Evolutionary conservation across 495 filamentous ascomycete species (phyloP).

Genomic region (Penicillium atrosanguineum): DNA sequence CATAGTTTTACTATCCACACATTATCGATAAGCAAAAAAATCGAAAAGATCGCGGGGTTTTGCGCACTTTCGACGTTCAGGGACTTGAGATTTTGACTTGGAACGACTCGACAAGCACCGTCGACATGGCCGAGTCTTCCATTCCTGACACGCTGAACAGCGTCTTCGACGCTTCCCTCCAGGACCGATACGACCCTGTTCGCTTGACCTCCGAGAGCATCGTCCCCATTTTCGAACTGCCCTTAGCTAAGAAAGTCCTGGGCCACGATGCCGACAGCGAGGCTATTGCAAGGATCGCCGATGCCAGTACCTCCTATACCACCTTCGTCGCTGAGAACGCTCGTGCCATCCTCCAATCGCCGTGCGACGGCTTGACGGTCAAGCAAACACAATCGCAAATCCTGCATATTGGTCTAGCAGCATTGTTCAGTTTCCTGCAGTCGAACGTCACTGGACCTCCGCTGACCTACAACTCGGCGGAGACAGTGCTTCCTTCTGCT

Average conservation of each 20-base stretch:
- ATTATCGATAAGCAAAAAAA: slow-evolving; percentile 35
- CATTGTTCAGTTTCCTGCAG: slow-evolving; percentile 83
- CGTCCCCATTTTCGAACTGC: slow-evolving; percentile 35
- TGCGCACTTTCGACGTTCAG: slow-evolving; percentile 17
- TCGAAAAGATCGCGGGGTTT: slow-evolving; percentile 32
- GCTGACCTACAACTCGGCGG: slow-evolving; percentile 52
- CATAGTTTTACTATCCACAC: slow-evolving; percentile 19
- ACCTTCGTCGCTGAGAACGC: slow-evolving; percentile 32
- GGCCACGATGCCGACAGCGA: slow-evolving; percentile 30
- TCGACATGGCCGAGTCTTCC: slow-evolving; percentile 30
- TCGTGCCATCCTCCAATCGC: slow-evolving; percentile 23
- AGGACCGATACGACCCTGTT: slow-evolving; percentile 37
- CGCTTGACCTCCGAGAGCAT: slow-evolving; percentile 35
- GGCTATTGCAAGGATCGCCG: slow-evolving; percentile 23
- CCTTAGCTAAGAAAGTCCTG: slow-evolving; percentile 37
- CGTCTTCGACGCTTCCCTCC: slow-evolving; percentile 32
- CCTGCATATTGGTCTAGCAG: slow-evolving; percentile 63
- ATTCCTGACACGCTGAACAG: slow-evolving; percentile 34
- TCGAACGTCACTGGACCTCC: slow-evolving; percentile 88
- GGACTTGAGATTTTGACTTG: slow-evolving; percentile 1
- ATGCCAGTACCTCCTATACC: slow-evolving; percentile 37
- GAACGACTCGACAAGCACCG: neutral
- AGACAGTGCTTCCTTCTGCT: slow-evolving; percentile 52
- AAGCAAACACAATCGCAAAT: slow-evolving; percentile 42
- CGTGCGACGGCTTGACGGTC: slow-evolving; percentile 22